These are phyloP conservation scores for Salix caprea DNA, from an alignment of 345 rosid species.

Conservation along the genomic window DNA sequence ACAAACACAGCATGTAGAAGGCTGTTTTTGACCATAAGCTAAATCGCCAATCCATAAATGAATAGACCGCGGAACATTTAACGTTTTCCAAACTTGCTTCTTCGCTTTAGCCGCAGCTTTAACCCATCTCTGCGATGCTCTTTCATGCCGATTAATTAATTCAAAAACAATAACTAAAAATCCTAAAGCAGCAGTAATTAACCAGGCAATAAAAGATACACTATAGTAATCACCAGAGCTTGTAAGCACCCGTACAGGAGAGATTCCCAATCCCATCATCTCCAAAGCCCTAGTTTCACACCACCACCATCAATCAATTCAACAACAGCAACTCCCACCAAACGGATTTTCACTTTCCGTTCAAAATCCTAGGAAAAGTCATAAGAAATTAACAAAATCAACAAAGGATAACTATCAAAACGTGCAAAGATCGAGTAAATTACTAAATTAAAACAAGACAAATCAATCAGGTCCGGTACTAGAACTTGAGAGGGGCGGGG, in stretches of 20 bases:
- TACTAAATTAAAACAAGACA: neutral
- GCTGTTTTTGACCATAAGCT: neutral
- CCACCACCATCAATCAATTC: neutral
- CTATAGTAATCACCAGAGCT: neutral
- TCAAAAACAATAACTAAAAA: neutral
- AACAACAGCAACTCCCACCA: neutral
- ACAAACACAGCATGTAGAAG: neutral
- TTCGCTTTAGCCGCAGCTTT: neutral
- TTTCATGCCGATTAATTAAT: neutral
- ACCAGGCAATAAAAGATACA: neutral
- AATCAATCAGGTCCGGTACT: neutral
- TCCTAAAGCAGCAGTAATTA: neutral
- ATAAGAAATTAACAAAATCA: neutral
- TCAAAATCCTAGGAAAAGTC: neutral
- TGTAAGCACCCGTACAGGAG: neutral
- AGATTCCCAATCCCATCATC: neutral
- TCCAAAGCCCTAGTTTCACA: neutral
- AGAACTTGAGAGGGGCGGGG: neutral
- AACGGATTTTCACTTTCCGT: neutral
- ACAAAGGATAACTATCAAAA: neutral
- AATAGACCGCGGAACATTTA: neutral
- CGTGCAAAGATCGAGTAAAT: neutral
- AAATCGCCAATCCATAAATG: neutral
- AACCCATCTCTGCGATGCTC: neutral
- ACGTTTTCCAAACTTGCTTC: neutral